These are phyloP conservation scores for Diaporthe vaccinii DNA, from an alignment of 2,329 filamentous ascomycete species.

Conservation along the genomic window DNA sequence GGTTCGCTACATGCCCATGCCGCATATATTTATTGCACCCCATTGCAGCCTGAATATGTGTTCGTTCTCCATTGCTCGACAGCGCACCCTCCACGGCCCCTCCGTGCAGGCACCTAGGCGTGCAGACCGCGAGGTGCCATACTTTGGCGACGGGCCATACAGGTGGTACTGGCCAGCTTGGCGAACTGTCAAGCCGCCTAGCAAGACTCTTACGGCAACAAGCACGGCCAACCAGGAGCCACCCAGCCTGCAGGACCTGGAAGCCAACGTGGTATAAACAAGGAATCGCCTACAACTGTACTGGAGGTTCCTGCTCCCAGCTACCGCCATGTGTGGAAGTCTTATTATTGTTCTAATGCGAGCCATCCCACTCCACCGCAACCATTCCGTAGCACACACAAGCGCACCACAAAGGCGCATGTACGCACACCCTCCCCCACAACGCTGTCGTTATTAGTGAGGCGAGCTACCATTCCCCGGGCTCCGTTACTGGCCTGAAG, in stretches of 20 bases:
- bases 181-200: constrained; percentile 22
- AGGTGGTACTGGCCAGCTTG: constrained; percentile 21
- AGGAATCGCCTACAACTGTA: not conserved
- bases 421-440: constrained; percentile 10
- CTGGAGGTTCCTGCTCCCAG: not conserved
- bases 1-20: constrained; percentile 15
- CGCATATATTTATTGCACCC: constrained; percentile 8
- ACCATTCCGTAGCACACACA: not conserved
- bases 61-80: constrained; percentile 34
- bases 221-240: constrained; percentile 9
- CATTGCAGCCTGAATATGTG: constrained; percentile 26
- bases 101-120: constrained; percentile 8
- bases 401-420: not conserved
- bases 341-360: not conserved
- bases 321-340: not conserved
- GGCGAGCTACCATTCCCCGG: constrained; percentile 26
- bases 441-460: not conserved
- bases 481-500: constrained; percentile 16
- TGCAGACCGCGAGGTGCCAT: not conserved
- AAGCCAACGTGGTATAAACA: constrained; percentile 16
- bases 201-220: not conserved
- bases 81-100: constrained; percentile 20
- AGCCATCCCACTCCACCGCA: constrained; percentile 15
- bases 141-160: not conserved
- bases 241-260: not conserved